Conservation (phyloP, 805 yeast genomes). For the Candida chauliodis region DNA sequence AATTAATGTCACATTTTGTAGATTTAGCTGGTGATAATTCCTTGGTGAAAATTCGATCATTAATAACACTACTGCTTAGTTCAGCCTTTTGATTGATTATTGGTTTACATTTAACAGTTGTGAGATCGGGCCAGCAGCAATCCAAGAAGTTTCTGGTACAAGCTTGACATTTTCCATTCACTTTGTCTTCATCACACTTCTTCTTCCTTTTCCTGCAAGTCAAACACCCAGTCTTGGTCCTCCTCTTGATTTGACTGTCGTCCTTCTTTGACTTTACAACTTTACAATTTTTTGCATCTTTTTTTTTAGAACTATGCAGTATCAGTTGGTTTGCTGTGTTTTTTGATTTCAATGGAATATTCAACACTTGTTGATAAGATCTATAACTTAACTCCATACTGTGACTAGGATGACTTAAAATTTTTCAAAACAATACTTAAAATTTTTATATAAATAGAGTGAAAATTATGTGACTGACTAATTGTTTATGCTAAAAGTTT, state of each 20-base stretch:
- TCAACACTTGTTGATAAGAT: conserved; percentile 34
- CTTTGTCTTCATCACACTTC: conserved; percentile 54
- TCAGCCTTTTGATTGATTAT: conserved; percentile 1
- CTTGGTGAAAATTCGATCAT: background rate
- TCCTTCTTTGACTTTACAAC: conserved; percentile 15
- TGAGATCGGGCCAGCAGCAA: conserved; percentile 39
- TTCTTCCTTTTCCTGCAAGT: conserved; percentile 63
- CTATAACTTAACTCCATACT: conserved; percentile 24
- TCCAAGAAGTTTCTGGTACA: conserved; percentile 43
- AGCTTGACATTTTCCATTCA: conserved; percentile 43
- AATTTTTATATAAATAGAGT: background rate
- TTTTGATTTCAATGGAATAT: conserved; percentile 22
- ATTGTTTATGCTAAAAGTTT: background rate
- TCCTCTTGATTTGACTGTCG: conserved; percentile 17
- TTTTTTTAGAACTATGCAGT: conserved; percentile 1
- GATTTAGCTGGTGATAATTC: conserved; percentile 15
- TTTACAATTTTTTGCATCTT: conserved; percentile 5
- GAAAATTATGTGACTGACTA: conserved; percentile 1
- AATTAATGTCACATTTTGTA: conserved; percentile 13
- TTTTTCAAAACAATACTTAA: too few relatives aligned
- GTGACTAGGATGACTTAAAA: background rate
- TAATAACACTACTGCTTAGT: background rate
- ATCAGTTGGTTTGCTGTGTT: background rate
- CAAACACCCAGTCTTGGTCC: conserved; percentile 53
- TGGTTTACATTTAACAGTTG: conserved; percentile 2